These are phyloP conservation scores for Zygoascus biomembranicola DNA, from an alignment of 805 yeast species.

Conservation along the genomic window DNA sequence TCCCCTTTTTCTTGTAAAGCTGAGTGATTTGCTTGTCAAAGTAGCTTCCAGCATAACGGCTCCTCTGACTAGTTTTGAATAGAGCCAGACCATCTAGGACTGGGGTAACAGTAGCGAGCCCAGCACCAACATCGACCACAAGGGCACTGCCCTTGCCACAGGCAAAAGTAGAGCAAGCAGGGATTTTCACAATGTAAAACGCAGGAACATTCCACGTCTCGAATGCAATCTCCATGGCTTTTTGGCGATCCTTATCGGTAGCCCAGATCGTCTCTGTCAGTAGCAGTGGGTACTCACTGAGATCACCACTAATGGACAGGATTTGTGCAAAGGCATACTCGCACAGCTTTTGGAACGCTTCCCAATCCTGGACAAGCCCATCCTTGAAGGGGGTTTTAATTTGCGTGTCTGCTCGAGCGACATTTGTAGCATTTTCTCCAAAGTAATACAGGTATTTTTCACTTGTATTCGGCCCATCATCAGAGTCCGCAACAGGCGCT, in stretches of 20 bases:
- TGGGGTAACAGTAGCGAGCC: slow-evolving; percentile 51
- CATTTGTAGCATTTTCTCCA: slow-evolving; percentile 14
- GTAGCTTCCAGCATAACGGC: slow-evolving; percentile 66
- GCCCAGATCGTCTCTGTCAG: slow-evolving; percentile 89
- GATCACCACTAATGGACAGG: slow-evolving; percentile 39
- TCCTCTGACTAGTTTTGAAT: slow-evolving; percentile 42
- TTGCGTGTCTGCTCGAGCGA: slow-evolving; percentile 16
- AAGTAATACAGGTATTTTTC: slow-evolving; percentile 11
- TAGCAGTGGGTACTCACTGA: slow-evolving; percentile 64
- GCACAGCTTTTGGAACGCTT: slow-evolving; percentile 71
- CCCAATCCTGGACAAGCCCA: slow-evolving; percentile 58
- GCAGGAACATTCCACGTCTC: slow-evolving; percentile 73
- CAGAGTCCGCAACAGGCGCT: slow-evolving; percentile 5
- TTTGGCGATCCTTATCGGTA: slow-evolving; percentile 52
- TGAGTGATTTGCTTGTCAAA: slow-evolving; percentile 46
- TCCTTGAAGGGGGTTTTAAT: slow-evolving; percentile 16
- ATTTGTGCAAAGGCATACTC: slow-evolving; percentile 44
- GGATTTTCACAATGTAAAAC: slow-evolving; percentile 67
- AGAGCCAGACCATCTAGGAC: slow-evolving; percentile 31
- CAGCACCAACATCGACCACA: slow-evolving; percentile 72
- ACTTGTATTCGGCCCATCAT: slow-evolving; percentile 1
- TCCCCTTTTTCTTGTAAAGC: slow-evolving; percentile 29
- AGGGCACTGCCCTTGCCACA: slow-evolving; percentile 51
- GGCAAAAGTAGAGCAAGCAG: slow-evolving; percentile 90
- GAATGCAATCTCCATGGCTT: slow-evolving; percentile 61